Conservation (phyloP, 495 filamentous ascomycete genomes). For the Endocarpon pusillum region DNA sequence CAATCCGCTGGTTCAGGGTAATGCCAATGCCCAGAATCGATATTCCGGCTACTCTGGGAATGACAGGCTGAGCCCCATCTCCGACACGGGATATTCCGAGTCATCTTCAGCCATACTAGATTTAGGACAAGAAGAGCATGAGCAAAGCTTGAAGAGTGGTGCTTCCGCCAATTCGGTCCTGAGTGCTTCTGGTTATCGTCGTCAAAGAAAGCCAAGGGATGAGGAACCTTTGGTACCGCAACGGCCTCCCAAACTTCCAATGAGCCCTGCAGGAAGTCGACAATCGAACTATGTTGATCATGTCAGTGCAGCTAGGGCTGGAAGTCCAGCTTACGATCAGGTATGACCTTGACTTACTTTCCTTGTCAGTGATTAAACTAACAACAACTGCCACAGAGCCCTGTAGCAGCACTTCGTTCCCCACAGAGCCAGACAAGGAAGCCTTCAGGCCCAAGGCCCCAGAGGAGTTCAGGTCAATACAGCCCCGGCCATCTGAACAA, state of each 20-base stretch:
- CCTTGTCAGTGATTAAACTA: not conserved
- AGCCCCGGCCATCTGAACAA: conserved; percentile 21
- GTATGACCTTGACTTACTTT: conserved; percentile 5
- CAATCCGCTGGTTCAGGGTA: conserved; percentile 26
- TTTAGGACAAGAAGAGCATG: not conserved
- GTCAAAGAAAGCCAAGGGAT: conserved; percentile 36
- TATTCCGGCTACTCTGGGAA: conserved; percentile 19
- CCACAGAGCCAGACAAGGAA: conserved; percentile 27
- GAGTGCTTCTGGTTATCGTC: conserved; percentile 22
- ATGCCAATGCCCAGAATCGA: conserved; percentile 23
- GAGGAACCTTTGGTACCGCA: conserved; percentile 34
- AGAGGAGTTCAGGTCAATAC: conserved; percentile 27
- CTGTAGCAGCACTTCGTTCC: conserved; percentile 24
- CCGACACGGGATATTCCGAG: conserved; percentile 33
- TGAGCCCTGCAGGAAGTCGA: conserved; percentile 14
- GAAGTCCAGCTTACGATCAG: conserved; percentile 16
- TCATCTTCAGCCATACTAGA: conserved; percentile 15
- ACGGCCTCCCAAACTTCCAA: conserved; percentile 23
- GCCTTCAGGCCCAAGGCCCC: conserved; percentile 36
- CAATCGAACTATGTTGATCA: conserved; percentile 26
- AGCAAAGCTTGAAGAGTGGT: not conserved
- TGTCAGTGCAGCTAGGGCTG: conserved; percentile 12
- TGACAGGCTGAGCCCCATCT: conserved; percentile 34
- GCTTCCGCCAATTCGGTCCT: not conserved
- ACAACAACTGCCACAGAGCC: conserved; percentile 8